phyloP scores from a whole-genome alignment of 306 rosid species.

The Prunus persica region DNA sequence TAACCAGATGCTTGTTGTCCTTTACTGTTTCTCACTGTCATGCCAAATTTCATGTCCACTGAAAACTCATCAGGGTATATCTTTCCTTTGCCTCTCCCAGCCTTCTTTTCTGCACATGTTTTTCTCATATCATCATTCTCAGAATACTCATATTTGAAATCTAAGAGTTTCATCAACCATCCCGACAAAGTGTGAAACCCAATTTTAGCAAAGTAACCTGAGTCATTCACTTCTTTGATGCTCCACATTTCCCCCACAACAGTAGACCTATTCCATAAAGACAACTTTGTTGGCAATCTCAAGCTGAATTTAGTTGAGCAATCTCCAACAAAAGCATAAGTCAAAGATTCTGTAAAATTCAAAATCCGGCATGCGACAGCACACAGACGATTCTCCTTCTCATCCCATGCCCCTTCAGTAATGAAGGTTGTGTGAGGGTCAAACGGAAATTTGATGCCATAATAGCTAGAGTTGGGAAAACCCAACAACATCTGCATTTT shows the following conservation, averaged over 20 bases:
- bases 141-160: slow-evolving; percentile 53
- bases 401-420: slow-evolving; percentile 84
- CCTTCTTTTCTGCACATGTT: slow-evolving; percentile 44
- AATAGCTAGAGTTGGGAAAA: slow-evolving; percentile 38
- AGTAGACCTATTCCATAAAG: slow-evolving; percentile 59
- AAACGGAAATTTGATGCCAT: slow-evolving; percentile 38
- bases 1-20: slow-evolving; percentile 64
- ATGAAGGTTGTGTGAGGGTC: slow-evolving; percentile 47
- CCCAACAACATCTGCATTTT: slow-evolving; percentile 63
- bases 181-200: slow-evolving; percentile 39
- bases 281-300: slow-evolving; percentile 49
- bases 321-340: slow-evolving; percentile 60
- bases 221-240: slow-evolving; percentile 40
- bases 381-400: slow-evolving; percentile 52
- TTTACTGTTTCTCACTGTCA: slow-evolving; percentile 48
- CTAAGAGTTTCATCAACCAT: slow-evolving; percentile 25
- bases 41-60: slow-evolving; percentile 60
- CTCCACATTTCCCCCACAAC: slow-evolving; percentile 67
- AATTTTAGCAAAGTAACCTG: slow-evolving; percentile 53
- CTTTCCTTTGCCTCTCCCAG: slow-evolving; percentile 41
- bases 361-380: slow-evolving; percentile 63
- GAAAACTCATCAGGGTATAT: slow-evolving; percentile 61
- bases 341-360: slow-evolving; percentile 40
- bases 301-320: slow-evolving; percentile 53
- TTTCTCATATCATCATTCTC: slow-evolving; percentile 38